These are phyloP conservation scores for Pharnaceum exiguum DNA, from an alignment of 148 eudicot species.

Conservation along the genomic window DNA sequence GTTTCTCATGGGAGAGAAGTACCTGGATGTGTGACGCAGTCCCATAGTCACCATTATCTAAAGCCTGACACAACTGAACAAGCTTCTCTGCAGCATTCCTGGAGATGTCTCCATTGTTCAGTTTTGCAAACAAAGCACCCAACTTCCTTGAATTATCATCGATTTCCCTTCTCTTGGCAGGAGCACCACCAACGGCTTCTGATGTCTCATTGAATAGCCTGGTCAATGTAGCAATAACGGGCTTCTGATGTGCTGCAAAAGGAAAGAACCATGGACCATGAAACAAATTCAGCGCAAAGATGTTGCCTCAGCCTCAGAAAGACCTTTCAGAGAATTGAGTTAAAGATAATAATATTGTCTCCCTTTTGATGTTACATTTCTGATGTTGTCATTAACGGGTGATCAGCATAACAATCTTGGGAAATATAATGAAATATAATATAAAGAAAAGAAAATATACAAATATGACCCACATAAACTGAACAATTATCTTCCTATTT, in stretches of 20 bases:
- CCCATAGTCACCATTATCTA: constrained; percentile 73
- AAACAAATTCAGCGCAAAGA: no score
- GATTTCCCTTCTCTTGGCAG: constrained; percentile 75
- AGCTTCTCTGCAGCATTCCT: constrained; percentile 88
- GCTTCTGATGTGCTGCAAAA: constrained; percentile 72
- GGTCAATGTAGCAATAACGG: constrained; percentile 74
- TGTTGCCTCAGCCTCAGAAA: no score
- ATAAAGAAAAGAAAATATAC: no score
- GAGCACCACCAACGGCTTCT: constrained; percentile 76
- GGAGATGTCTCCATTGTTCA: constrained; percentile 85
- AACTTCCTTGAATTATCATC: constrained; percentile 89
- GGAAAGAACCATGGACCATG: not conserved
- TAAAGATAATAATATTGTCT: no score
- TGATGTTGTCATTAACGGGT: no score
- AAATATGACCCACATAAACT: no score
- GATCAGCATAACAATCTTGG: no score
- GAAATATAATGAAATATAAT: no score
- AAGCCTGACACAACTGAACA: constrained; percentile 75
- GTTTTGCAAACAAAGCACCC: constrained; percentile 75
- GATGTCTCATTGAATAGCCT: constrained; percentile 87
- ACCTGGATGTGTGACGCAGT: constrained; percentile 95
- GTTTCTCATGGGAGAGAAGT: not conserved
- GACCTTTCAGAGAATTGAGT: no score
- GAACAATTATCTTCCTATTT: no score
- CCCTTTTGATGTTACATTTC: no score